Evolutionary conservation across 441 rosid genomes (phyloP), one percentile per base, ranked within the genome.

Genomic region (Euphorbia celastroides): DNA sequence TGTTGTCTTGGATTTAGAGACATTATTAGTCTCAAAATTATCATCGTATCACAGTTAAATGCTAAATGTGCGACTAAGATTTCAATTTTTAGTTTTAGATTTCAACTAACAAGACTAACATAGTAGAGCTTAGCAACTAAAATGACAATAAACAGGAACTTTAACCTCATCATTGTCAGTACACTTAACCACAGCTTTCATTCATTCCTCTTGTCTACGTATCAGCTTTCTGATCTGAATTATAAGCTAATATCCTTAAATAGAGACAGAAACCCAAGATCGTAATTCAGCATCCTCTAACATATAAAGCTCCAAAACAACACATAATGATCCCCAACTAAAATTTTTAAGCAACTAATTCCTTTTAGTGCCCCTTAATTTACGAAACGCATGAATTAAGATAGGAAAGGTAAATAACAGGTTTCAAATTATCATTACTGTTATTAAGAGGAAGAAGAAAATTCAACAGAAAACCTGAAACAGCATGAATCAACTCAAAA

Each of bases 401-500:
- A 65, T 52, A 5, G 34, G 5, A 7, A 52, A 44, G 50, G 54
- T 23, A 31, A 2, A 32, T 0, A 65, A 30, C 16, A 9, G 19
- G 17, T 22, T 19, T 22, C 42, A 20, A 22, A 32, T 51, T 51
- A 23, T 54, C 51, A 55, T 14, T 20, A 19, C 11, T 52, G 8
- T 25, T 65, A 38, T 54, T 9, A 7, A 10, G 6, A 32, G 46
- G 42, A 36, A 8, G 19, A 10, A 65, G 41, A 54, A 14, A 32
- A 41, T 12, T 52, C 19, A 55, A 65, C 32, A 34, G 27, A 20
- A 65, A 65, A 65, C 51, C 38, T 20, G 30, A 51, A 64, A 27
- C 4, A 34, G 60, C 11, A 34, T 0, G 48, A 44, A 25, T 11
- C 22, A 11, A 63, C 36, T 36, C 7, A 16, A 25, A 34, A 65